Evolutionary conservation across 768 basidiomycete genomes (phyloP).

Genomic region (Psilocybe sp.): DNA sequence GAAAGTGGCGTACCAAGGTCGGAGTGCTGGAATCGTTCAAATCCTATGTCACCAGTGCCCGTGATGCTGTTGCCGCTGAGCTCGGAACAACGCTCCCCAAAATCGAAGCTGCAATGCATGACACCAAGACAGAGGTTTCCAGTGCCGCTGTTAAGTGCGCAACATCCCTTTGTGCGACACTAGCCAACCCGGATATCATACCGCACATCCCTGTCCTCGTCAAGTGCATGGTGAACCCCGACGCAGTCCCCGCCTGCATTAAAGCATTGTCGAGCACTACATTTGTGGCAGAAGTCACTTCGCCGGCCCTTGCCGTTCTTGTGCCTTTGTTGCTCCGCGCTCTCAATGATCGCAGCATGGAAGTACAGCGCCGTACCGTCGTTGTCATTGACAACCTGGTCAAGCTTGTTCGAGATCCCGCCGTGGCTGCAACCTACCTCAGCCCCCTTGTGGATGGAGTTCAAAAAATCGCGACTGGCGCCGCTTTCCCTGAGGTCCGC

Average conservation of each 20-base stretch:
- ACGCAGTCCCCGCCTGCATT: constrained; percentile 87
- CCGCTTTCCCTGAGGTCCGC: constrained; percentile 97
- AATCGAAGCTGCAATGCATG: constrained; percentile 90
- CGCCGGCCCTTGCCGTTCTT: constrained; percentile 94
- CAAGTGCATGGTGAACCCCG: constrained; percentile 91
- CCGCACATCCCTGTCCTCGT: constrained; percentile 89
- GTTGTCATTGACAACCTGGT: constrained; percentile 95
- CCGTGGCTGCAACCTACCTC: constrained; percentile 85
- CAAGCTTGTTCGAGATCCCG: constrained; percentile 92
- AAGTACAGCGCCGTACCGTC: constrained; percentile 91
- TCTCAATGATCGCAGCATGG: constrained; percentile 93
- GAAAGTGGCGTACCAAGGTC: constrained; percentile 96
- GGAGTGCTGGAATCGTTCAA: constrained; percentile 87
- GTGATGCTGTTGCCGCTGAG: constrained; percentile 78
- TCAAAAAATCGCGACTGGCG: constrained; percentile 82
- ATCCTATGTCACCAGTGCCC: constrained; percentile 63
- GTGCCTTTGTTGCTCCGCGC: constrained; percentile 90
- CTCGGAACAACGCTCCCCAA: constrained; percentile 80
- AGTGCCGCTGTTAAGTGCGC: constrained; percentile 86
- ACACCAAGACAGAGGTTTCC: constrained; percentile 93
- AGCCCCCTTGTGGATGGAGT: constrained; percentile 88
- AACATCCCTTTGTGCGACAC: constrained; percentile 81
- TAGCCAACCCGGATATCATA: constrained; percentile 89
- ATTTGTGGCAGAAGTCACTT: constrained; percentile 95
- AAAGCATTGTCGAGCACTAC: constrained; percentile 94